phyloP scores from a whole-genome alignment of 2,329 filamentous ascomycete species.

The Leptographium wingfieldii region DNA sequence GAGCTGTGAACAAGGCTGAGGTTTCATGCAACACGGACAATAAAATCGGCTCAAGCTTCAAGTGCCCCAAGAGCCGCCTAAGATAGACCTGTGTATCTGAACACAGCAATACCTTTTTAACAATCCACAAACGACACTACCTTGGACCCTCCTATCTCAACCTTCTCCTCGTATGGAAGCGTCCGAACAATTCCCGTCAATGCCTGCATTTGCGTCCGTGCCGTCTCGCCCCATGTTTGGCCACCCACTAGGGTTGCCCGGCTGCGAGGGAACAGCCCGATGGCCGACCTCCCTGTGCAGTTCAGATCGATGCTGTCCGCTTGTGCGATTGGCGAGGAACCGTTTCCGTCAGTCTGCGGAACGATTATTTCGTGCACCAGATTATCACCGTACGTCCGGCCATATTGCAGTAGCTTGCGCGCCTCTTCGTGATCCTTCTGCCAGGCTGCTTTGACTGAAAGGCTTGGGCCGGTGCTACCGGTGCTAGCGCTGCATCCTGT shows the following conservation, averaged over 20 bases:
- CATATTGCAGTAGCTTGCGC: slow-evolving; percentile 10
- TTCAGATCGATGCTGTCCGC: slow-evolving; percentile 2
- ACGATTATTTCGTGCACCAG: slow-evolving; percentile 11
- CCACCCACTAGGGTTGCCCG: slow-evolving; percentile 4
- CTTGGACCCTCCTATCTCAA: background rate
- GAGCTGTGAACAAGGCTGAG: background rate
- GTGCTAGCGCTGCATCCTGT: background rate
- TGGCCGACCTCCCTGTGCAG: slow-evolving; percentile 9
- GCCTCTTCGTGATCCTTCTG: slow-evolving; percentile 10
- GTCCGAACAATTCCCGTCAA: slow-evolving; percentile 8
- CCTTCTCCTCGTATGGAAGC: slow-evolving; percentile 1
- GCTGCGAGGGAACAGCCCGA: slow-evolving; percentile 11
- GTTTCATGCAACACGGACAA: background rate
- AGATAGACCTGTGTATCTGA: too few species aligned
- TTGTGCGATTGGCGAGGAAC: background rate
- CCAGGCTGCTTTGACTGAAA: slow-evolving; percentile 5
- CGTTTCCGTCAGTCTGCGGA: background rate
- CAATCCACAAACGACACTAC: slow-evolving; percentile 6
- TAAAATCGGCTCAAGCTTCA: too few species aligned
- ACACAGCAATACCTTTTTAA: background rate
- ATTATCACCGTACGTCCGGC: slow-evolving; percentile 12
- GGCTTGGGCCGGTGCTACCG: background rate
- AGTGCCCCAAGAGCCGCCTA: too few species aligned
- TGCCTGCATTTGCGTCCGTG: slow-evolving; percentile 9
- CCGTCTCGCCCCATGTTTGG: slow-evolving; percentile 12